Conservation (phyloP, 2,329 filamentous ascomycete species). For the Colletotrichum sp. region DNA sequence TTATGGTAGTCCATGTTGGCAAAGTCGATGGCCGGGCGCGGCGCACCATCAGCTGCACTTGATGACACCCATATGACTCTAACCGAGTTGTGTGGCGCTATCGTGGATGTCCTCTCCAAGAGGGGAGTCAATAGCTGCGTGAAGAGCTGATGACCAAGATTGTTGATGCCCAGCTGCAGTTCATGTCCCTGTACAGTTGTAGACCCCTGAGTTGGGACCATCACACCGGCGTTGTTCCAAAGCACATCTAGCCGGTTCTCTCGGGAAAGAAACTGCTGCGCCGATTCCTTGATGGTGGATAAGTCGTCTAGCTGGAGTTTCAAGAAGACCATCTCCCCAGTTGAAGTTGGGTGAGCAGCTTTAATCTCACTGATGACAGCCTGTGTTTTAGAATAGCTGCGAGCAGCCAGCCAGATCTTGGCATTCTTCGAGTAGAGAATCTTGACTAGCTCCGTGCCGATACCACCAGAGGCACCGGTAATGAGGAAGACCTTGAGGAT, state of each 20-base stretch:
- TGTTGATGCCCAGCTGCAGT: background rate
- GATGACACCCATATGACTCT: background rate
- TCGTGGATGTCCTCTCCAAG: fast-evolving
- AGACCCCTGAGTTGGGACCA: background rate
- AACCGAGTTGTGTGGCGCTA: fast-evolving
- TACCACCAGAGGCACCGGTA: background rate
- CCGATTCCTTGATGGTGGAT: background rate
- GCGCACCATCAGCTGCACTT: background rate
- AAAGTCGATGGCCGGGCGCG: background rate
- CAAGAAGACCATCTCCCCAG: background rate
- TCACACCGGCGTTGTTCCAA: background rate
- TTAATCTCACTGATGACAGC: background rate
- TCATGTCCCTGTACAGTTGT: background rate
- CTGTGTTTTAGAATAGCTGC: background rate
- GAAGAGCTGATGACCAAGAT: background rate
- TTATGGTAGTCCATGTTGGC: background rate
- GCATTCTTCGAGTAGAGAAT: background rate
- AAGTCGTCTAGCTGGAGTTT: background rate
- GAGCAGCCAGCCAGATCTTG: background rate
- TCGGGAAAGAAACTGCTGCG: background rate
- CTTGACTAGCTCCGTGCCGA: background rate
- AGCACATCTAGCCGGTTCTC: background rate
- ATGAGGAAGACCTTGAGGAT: background rate
- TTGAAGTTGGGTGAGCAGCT: background rate
- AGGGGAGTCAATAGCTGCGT: background rate